Percentiles rank a stretch among this genome's conserved stretches.
Evolutionary conservation across 2,329 filamentous ascomycete species (phyloP).

Genomic region (Peltaster fructicola): DNA sequence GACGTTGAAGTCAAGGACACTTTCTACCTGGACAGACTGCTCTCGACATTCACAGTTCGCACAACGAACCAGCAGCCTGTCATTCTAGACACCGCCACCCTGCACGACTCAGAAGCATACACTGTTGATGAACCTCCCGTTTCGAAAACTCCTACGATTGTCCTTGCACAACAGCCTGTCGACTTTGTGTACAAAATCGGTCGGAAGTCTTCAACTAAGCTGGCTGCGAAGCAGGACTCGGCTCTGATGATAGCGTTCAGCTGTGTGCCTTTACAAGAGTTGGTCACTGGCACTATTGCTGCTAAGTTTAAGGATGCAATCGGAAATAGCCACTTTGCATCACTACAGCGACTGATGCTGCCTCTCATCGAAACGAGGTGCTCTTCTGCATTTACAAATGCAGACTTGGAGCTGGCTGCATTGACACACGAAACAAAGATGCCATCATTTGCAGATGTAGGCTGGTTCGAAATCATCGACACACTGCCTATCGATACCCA

Average conservation of each 20-base stretch:
- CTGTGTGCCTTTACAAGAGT: slow-evolving; percentile 61
- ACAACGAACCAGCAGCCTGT: slow-evolving; percentile 61
- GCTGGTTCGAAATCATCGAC: slow-evolving; percentile 36
- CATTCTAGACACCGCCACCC: slow-evolving; percentile 50
- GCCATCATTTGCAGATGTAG: slow-evolving; percentile 32
- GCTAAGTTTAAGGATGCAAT: slow-evolving; percentile 30
- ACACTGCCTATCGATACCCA: slow-evolving; percentile 29
- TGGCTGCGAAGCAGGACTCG: slow-evolving; percentile 17
- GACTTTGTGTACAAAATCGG: slow-evolving; percentile 65
- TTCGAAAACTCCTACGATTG: slow-evolving; percentile 30
- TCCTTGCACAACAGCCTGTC: slow-evolving; percentile 69
- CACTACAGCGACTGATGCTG: slow-evolving; percentile 33
- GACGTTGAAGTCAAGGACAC: slow-evolving; percentile 95
- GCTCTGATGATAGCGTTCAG: slow-evolving; percentile 49
- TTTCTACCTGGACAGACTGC: slow-evolving; percentile 67
- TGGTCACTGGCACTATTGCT: slow-evolving; percentile 38
- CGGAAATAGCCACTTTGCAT: slow-evolving; percentile 27
- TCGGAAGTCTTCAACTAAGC: slow-evolving; percentile 26
- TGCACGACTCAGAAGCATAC: slow-evolving; percentile 54
- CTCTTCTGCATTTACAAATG: no score
- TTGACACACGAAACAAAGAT: slow-evolving; percentile 36
- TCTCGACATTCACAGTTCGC: slow-evolving; percentile 81
- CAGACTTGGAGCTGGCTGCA: slow-evolving; percentile 37
- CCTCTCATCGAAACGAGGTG: slow-evolving; percentile 33
- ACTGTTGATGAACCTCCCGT: slow-evolving; percentile 37